These are phyloP conservation scores for barrel medic (Medicago truncatula) DNA, from an alignment of 306 rosid genomes.

Conservation along the genomic window MtrunA17r5.0-ANR NC_053046.1:42534001-42534500, in stretches of 20 bases:
- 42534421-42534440: constrained; percentile 42
- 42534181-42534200: not conserved
- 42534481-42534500: constrained; percentile 23
- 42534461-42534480: constrained; percentile 65
- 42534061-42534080: constrained; percentile 57
- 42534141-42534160: not conserved
- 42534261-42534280: not conserved
- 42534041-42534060: constrained; percentile 51
- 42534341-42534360: constrained; percentile 49
- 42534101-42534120: not conserved
- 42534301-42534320: not conserved
- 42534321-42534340: constrained; percentile 26
- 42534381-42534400: constrained; percentile 45
- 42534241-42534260: not conserved
- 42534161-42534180: not conserved
- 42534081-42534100: constrained; percentile 43
- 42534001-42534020: constrained; percentile 25
- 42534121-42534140: not conserved
- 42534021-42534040: constrained; percentile 79
- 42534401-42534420: constrained; percentile 44
- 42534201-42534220: not conserved
- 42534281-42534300: not conserved
- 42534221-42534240: not conserved
- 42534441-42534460: constrained; percentile 46
- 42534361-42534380: constrained; percentile 45